A percentile compares a stretch with the other conserved stretches of the same genome.
These are phyloP conservation scores for Arthrobotrys conoides DNA, from an alignment of 2,329 filamentous ascomycete species.

Conservation along the genomic window DNA sequence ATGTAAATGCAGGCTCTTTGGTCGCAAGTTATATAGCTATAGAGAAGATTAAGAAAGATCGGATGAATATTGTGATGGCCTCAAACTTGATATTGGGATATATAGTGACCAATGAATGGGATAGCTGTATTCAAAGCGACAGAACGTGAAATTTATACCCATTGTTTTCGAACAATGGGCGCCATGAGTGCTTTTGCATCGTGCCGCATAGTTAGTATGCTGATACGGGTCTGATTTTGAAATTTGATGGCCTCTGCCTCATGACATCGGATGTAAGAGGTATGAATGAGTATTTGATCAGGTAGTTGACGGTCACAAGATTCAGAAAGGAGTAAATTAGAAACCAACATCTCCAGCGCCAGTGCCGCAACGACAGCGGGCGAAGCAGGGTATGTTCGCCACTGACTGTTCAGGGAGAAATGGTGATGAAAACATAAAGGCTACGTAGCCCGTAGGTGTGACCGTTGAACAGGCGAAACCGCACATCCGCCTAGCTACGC, in stretches of 20 bases:
- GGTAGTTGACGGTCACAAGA: slow-evolving; percentile 3
- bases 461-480: slow-evolving; percentile 12
- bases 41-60: not conserved
- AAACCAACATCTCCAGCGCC: not conserved
- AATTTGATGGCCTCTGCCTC: slow-evolving; percentile 10
- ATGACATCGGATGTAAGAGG: slow-evolving; percentile 2
- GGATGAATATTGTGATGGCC: not conserved
- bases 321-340: slow-evolving; percentile 15
- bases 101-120: not conserved
- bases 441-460: not conserved
- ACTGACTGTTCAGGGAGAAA: not conserved
- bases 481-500: slow-evolving; percentile 12
- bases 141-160: slow-evolving; percentile 35
- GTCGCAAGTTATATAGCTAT: too few species aligned
- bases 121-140: not conserved
- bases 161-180: slow-evolving; percentile 53
- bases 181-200: slow-evolving; percentile 31
- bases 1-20: too few species aligned
- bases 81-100: not conserved
- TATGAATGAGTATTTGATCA: slow-evolving; percentile 9
- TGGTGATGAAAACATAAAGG: not conserved
- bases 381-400: slow-evolving; percentile 19
- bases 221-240: not conserved
- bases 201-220: slow-evolving; percentile 15
- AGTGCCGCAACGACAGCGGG: slow-evolving; percentile 6